phyloP scores from a whole-genome alignment of 164 flowering plant species.

The Berberis vulgaris region DNA sequence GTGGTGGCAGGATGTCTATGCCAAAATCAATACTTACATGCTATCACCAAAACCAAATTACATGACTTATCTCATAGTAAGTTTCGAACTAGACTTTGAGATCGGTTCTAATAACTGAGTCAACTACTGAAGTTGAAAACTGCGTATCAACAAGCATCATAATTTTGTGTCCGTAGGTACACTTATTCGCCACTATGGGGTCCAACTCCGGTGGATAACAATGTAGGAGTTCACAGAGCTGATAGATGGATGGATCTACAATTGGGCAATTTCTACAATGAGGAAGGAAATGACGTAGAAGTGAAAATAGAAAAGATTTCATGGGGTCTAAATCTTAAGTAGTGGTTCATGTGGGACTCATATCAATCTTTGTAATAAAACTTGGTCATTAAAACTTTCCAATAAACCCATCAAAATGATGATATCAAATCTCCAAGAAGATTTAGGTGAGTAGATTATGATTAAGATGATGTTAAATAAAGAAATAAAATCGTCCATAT shows the following conservation, averaged over 20 bases:
- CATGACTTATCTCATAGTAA: slow-evolving; percentile 38
- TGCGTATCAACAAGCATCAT: slow-evolving; percentile 11
- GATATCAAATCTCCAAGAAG: no score
- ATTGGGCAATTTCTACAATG: slow-evolving; percentile 34
- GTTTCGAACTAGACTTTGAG: slow-evolving; percentile 33
- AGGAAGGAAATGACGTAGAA: slow-evolving; percentile 17
- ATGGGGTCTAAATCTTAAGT: no score
- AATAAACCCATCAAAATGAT: no score
- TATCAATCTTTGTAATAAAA: no score
- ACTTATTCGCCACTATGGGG: not conserved
- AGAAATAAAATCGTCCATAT: no score
- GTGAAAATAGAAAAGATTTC: slow-evolving; percentile 25
- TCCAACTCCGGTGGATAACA: not conserved
- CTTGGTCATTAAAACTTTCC: no score
- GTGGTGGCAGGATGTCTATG: slow-evolving; percentile 46
- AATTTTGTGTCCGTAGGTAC: slow-evolving; percentile 3
- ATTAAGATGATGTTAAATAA: no score
- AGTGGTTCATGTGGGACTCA: no score
- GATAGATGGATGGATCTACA: slow-evolving; percentile 53
- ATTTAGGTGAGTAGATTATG: no score
- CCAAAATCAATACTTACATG: slow-evolving; percentile 22
- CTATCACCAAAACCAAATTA: slow-evolving; percentile 45
- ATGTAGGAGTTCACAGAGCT: slow-evolving; percentile 8
- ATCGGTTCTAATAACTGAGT: slow-evolving; percentile 28
- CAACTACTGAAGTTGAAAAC: slow-evolving; percentile 25